Evolutionary conservation across 352 stramenopile genomes (phyloP).

Genomic region (Pythium myriotylum): DNA sequence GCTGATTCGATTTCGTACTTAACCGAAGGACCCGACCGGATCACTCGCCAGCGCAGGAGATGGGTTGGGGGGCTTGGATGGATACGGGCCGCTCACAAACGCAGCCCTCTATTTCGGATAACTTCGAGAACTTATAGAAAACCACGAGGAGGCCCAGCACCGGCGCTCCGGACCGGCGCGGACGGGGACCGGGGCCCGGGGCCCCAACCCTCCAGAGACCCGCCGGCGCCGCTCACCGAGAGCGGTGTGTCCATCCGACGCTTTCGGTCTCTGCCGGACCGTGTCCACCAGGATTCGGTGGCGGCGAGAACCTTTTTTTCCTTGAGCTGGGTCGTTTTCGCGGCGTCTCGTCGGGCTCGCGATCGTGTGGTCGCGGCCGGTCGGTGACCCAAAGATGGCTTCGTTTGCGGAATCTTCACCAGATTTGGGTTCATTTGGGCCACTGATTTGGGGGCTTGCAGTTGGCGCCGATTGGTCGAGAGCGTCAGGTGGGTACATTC

Average conservation of each 20-base stretch:
- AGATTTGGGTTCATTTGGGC: conserved; percentile 4
- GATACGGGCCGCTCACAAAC: conserved; percentile 27
- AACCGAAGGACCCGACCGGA: conserved; percentile 34
- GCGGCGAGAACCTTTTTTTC: too few relatives aligned
- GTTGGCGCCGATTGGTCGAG: conserved; percentile 17
- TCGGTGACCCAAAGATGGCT: neutral
- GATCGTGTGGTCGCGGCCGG: neutral
- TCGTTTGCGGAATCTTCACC: neutral
- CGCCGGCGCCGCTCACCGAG: too few relatives aligned
- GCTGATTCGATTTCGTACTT: conserved; percentile 52
- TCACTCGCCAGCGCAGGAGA: conserved; percentile 30
- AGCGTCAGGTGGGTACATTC: conserved; percentile 11
- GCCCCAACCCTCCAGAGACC: too few relatives aligned
- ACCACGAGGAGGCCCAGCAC: neutral
- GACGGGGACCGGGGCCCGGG: neutral
- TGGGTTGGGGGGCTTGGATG: conserved; percentile 31
- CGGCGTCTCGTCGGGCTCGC: neutral
- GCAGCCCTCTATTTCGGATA: conserved; percentile 25
- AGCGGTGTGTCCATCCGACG: too few relatives aligned
- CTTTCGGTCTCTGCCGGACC: too few relatives aligned
- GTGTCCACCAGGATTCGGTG: too few relatives aligned
- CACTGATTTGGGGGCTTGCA: conserved; percentile 20
- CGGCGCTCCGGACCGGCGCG: neutral
- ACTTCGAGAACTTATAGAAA: conserved; percentile 30
- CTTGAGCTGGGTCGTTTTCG: neutral